A percentile compares a stretch with the other conserved stretches of the same genome.
phyloP scores from a whole-genome alignment of 805 yeast species.

The Kuraishia molischiana region DNA sequence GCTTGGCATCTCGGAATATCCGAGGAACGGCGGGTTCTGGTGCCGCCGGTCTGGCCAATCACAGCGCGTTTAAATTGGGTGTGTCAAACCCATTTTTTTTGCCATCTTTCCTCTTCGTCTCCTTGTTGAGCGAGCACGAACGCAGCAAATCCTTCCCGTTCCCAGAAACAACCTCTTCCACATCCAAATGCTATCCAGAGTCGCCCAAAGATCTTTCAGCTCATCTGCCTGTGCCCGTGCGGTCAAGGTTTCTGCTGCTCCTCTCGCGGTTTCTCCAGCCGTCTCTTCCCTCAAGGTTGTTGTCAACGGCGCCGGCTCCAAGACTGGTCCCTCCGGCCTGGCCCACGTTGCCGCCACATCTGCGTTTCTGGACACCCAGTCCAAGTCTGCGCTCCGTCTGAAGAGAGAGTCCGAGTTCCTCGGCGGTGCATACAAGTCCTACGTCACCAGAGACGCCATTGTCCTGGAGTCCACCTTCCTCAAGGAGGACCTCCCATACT shows the following conservation, averaged over 20 bases:
- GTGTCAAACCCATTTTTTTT: background rate
- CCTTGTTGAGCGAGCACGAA: no score
- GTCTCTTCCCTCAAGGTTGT: constrained; percentile 72
- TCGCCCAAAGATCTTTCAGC: constrained; percentile 22
- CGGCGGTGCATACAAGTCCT: constrained; percentile 70
- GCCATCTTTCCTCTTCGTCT: no score
- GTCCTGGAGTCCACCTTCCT: constrained; percentile 75
- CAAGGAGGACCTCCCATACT: constrained; percentile 85
- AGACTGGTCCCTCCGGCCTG: constrained; percentile 64
- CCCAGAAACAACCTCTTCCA: background rate
- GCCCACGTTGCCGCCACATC: constrained; percentile 80
- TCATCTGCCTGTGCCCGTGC: constrained; percentile 31
- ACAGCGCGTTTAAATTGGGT: background rate
- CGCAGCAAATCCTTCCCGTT: no score
- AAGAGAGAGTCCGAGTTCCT: constrained; percentile 91
- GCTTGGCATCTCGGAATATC: no score
- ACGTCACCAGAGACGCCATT: constrained; percentile 76
- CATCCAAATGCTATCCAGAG: constrained; percentile 18
- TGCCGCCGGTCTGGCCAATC: background rate
- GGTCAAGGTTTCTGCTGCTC: constrained; percentile 26
- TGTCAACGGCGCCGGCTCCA: constrained; percentile 77
- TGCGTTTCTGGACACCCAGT: constrained; percentile 71
- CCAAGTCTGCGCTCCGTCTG: constrained; percentile 83
- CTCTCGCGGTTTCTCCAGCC: constrained; percentile 40
- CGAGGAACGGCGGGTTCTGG: no score